Evolutionary conservation across 805 yeast species (phyloP), one percentile per base, ranked within the genome.

Genomic region (Torulaspora delbrueckii): DNA sequence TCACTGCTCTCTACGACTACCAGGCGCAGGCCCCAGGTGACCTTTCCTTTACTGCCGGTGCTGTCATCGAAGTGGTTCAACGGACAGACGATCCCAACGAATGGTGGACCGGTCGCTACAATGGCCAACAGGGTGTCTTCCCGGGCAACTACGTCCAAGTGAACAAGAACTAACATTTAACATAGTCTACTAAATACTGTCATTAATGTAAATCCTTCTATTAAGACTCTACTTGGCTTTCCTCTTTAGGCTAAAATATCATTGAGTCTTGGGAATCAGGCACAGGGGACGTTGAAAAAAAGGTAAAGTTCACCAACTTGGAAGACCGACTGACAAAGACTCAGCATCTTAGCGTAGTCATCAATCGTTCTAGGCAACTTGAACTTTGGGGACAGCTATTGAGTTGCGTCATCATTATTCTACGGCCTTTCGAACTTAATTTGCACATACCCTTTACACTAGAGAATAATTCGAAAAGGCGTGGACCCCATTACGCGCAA

Each of bases 71-170:
- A 56, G 74, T 93, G 48, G 78, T 89, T 3, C 86, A 88, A 61
- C 82, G 87, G 59, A 84, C 96, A 1, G 73, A 78, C 0, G 96
- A 89, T 63, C 76, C 82, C 43, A 88, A 87, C 58, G 99, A 96
- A 5, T 93, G 99, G 99, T 93, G 99, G 99, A 88, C 96, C 0
- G 99, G 99, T 10, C 69, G 75, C 32, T 70, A 77, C 51, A 86
- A 88, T 57, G 97, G 96, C 7, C 83, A 74, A 48, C 82, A 84
- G 48, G 99, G 99, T 47, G 84, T 82, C 8, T 93, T 95, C 72
- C 99, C 99, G 5, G 99, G 96, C 8, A 93, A 91, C 63, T 93
- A 93, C 59, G 99, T 93, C 23, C 91, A 85, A 63, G 65, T 87
- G 55, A 80, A 80, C 56, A 66, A 57, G 53, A 51, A 41, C 46